These are phyloP conservation scores for Botrytis cinerea DNA, from an alignment of 2,329 filamentous ascomycete species.

Conservation along the genomic window DNA sequence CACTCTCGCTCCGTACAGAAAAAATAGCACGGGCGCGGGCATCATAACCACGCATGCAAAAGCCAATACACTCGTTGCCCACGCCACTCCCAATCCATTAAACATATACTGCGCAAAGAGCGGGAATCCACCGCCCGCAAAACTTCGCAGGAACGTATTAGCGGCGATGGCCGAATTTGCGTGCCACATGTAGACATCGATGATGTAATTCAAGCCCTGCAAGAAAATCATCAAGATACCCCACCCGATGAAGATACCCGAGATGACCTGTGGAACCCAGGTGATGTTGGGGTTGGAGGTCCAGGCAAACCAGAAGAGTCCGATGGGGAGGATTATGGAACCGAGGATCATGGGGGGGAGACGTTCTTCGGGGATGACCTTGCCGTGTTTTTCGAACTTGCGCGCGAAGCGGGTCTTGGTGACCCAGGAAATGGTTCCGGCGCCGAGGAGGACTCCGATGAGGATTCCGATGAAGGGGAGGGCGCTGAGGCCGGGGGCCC, in stretches of 20 bases:
- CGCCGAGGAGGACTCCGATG: constrained; percentile 71
- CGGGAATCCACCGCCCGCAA: constrained; percentile 58
- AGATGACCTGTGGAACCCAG: constrained; percentile 65
- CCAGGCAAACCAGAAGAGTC: constrained; percentile 82
- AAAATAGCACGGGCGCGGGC: constrained; percentile 17
- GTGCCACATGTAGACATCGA: constrained; percentile 57
- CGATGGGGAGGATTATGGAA: constrained; percentile 60
- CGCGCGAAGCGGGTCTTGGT: constrained; percentile 67
- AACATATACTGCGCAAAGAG: constrained; percentile 60
- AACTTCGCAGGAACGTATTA: constrained; percentile 59
- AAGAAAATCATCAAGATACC: constrained; percentile 52
- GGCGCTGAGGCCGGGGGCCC: constrained; percentile 45
- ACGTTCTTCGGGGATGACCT: constrained; percentile 67
- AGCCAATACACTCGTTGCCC: constrained; percentile 44
- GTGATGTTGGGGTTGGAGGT: constrained; percentile 54
- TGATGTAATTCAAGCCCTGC: constrained; percentile 49
- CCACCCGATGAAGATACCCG: constrained; percentile 67
- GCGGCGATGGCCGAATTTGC: constrained; percentile 60
- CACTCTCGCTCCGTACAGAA: constrained; percentile 12
- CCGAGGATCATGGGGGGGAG: constrained; percentile 62
- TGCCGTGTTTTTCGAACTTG: constrained; percentile 66
- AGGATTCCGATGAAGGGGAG: constrained; percentile 35
- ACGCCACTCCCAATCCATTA: constrained; percentile 42
- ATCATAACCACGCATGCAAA: constrained; percentile 7
- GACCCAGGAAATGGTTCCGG: constrained; percentile 60